These are phyloP conservation scores for Peronospora farinosa DNA, from an alignment of 352 stramenopile species.

Conservation along the genomic window DNA sequence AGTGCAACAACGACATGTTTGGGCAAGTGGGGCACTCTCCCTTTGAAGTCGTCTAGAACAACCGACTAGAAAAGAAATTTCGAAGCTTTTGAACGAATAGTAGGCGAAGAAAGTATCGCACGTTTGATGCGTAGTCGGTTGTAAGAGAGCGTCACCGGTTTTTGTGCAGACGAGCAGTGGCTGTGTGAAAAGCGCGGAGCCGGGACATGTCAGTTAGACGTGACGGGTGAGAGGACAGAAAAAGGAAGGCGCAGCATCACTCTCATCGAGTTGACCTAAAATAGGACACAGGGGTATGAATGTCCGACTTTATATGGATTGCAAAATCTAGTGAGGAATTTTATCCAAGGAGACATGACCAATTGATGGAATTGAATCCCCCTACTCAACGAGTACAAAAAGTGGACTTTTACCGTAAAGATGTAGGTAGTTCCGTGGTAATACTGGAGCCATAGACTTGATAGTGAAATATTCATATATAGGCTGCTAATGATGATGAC, in stretches of 20 bases:
- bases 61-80: background rate
- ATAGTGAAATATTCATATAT: too few relatives aligned
- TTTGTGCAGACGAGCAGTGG: conserved; percentile 15
- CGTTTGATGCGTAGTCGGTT: background rate
- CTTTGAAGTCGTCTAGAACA: conserved; percentile 1
- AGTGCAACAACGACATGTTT: conserved; percentile 7
- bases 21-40: conserved; percentile 18
- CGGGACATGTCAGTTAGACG: conserved; percentile 5
- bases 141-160: conserved; percentile 13
- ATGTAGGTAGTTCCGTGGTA: too few relatives aligned
- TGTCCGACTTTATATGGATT: too few relatives aligned
- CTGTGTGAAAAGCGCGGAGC: conserved; percentile 5
- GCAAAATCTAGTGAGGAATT: too few relatives aligned
- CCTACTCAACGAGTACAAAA: too few relatives aligned
- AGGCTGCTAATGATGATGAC: too few relatives aligned
- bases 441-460: too few relatives aligned
- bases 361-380: too few relatives aligned
- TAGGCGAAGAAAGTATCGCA: background rate
- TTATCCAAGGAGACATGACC: too few relatives aligned
- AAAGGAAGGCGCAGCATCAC: conserved; percentile 14
- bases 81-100: background rate
- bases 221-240: conserved; percentile 1
- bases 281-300: too few relatives aligned
- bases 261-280: background rate
- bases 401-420: background rate